phyloP scores from a whole-genome alignment of 2,329 filamentous ascomycete species.

The Colletotrichum costaricense region DNA sequence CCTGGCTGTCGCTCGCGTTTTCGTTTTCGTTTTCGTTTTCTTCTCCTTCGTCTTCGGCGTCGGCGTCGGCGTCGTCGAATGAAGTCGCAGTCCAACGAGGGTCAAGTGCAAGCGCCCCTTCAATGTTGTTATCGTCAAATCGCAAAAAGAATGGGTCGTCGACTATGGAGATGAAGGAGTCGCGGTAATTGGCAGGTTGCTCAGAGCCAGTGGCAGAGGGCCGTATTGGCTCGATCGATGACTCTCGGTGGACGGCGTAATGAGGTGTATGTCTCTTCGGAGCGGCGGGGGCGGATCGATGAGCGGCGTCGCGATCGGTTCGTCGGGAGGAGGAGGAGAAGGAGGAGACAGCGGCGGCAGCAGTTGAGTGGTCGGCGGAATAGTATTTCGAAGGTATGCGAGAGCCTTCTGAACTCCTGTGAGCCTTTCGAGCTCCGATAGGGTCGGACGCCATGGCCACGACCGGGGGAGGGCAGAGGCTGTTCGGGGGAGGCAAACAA shows the following conservation, averaged over 20 bases:
- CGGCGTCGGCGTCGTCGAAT: constrained; percentile 40
- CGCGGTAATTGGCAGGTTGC: constrained; percentile 47
- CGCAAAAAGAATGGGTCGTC: constrained; percentile 67
- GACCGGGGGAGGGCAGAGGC: constrained; percentile 19
- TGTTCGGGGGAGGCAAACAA: constrained; percentile 24
- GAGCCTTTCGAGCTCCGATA: constrained; percentile 36
- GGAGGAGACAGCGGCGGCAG: constrained; percentile 8
- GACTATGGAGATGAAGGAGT: constrained; percentile 64
- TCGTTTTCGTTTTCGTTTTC: constrained; percentile 34
- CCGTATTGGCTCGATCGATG: constrained; percentile 36
- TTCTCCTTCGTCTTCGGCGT: constrained; percentile 30
- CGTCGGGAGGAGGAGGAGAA: constrained; percentile 28
- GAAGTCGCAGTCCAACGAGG: constrained; percentile 38
- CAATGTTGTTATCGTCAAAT: constrained; percentile 51
- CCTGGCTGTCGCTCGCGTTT: constrained; percentile 40
- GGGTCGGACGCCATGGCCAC: constrained; percentile 36
- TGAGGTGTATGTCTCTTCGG: constrained; percentile 35
- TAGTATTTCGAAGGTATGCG: constrained; percentile 30
- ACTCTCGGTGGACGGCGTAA: constrained; percentile 36
- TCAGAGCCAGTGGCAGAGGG: constrained; percentile 39
- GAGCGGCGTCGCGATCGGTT: constrained; percentile 34
- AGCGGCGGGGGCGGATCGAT: constrained; percentile 37
- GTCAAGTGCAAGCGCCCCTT: constrained; percentile 42
- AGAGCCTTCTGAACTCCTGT: constrained; percentile 38
- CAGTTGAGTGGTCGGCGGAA: constrained; percentile 10